phyloP scores from a whole-genome alignment of 495 filamentous ascomycete species.

The Neurospora sp. region DNA sequence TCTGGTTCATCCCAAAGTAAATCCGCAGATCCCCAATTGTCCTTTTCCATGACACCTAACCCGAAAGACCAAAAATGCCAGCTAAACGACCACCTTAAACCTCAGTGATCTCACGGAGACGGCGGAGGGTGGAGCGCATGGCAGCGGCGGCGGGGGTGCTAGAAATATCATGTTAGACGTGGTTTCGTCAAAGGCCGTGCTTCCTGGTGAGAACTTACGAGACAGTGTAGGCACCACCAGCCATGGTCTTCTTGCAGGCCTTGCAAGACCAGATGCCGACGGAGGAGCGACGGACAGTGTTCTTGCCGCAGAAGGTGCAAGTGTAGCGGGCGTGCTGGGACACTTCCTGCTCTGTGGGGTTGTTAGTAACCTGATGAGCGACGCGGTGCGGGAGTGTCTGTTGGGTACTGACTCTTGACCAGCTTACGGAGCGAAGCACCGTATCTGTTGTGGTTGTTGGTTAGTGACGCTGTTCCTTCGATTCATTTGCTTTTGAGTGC shows the following conservation, averaged over 20 bases:
- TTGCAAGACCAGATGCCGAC: conserved; percentile 97
- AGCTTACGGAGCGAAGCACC: conserved; percentile 99
- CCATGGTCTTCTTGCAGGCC: conserved; percentile 85
- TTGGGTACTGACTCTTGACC: conserved; percentile 58
- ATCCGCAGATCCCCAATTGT: conserved; percentile 24
- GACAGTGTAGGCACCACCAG: conserved; percentile 93
- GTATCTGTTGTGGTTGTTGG: conserved; percentile 47
- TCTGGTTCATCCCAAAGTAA: conserved; percentile 26
- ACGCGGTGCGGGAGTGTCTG: background rate
- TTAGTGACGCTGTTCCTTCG: conserved; percentile 7
- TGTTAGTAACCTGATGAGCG: conserved; percentile 1
- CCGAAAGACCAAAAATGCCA: conserved; percentile 21
- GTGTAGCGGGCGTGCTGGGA: conserved; percentile 90
- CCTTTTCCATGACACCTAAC: conserved; percentile 32
- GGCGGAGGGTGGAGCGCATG: conserved; percentile 92
- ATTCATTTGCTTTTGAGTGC: background rate
- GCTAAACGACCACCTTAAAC: conserved; percentile 46
- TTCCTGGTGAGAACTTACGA: conserved; percentile 55
- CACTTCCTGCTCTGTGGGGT: conserved; percentile 72
- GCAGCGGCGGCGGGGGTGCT: conserved; percentile 95
- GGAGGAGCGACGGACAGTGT: conserved; percentile 79
- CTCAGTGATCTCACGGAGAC: conserved; percentile 96
- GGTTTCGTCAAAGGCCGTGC: background rate
- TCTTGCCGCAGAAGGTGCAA: conserved; percentile 94
- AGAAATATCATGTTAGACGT: conserved; percentile 14